Base-by-base conservation (phyloP, 768 basidiomycete genomes). In the Phanerochaete carnosa region DNA sequence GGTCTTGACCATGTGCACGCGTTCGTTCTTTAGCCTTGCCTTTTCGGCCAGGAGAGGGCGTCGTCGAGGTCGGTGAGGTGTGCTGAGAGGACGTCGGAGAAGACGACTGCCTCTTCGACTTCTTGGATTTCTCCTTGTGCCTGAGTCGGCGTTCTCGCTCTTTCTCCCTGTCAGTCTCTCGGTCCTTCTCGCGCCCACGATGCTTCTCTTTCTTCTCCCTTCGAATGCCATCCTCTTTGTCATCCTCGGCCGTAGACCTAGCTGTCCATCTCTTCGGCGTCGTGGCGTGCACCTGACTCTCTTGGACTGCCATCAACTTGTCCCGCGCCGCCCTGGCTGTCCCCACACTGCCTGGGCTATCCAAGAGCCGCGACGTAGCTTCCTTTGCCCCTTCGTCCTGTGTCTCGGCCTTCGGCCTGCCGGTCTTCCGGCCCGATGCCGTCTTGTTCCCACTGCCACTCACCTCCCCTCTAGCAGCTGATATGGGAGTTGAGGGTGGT, bases 111-210 rank as follows among this genome's bases (percentile, higher is more conserved):
- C 46, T 43, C 50, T 53, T 35, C 12, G 30, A 16, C 16, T 32
- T 32, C 23, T 23, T 33, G 9, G 29, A 8, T 45, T 55, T 59
- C 13, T 32, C 32, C 28, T 49, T 56, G 23, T 26, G 23, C 26
- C 30, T 47, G 29, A 39, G 49, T 12, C 49, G 60, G 19, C 39
- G 39, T 30, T 62, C 61, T 25, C 55, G 55, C 45, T 55, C 45
- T 29, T 56, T 61, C 37, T 60, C 59, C 19, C 52, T 52, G 33
- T 53, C 59, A 6, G 11, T 22, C 35, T 59, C 58, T 2, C 59
- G 55, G 16, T 61, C 60, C 45, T 45, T 45, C 13, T 62, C 61
- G 9, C 49, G 45, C 30, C 55, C 61, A 22, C 49, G 32, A 25
- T 62, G 56, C 23, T 25, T 52, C 37, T 35, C 55, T 53, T 45